Evolutionary conservation across 2,329 filamentous ascomycete genomes (phyloP), one percentile per base, ranked within the genome.

Genomic region (Alternaria panax): DNA sequence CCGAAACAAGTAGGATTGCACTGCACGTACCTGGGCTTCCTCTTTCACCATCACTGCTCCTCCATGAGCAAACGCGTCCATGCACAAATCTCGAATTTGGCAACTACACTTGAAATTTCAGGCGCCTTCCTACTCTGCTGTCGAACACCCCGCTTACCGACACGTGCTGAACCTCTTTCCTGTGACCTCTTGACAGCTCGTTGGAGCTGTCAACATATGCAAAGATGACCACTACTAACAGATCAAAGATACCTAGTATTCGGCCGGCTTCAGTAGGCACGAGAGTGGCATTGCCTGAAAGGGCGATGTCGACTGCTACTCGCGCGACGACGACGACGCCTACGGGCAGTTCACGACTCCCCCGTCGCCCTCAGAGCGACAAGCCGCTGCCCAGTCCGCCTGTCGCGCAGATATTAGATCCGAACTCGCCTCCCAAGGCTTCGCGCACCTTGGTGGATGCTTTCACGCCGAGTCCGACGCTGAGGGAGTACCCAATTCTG

Each of bases 381-480:
- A 81, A 81, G 62, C 74, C 77, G n/a, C 67, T 81, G 5, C 79
- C 79, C 8, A 74, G 76, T 40, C 74, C 75, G 9, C 79, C 80
- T 2, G 54, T 78, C 12, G 74, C 68, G 24, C 72, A 76, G 14
- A 28, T 79, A 5, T 53, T 70, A 9, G 65, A 74, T 34, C 63
- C 66, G 3, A 47, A 64, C 20, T 79, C 74, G 51, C 78, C 79
- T 4, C 68, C 65, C 7, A 79, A 78, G 60, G 71, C 76, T 30
- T 69, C 71, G 27, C 75, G 77, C 16, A 77, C 75, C 3, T 69
- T 81, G 20, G 61, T 81, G 6, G 80, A 81, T 54, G 79, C 79
- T 14, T 71, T 72, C 24, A 76, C 79, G 14, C 74, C 70, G 5
- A 73, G 62, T 7, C 70, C 71, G 1, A 62, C 69, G 5, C 63